Conservation (phyloP, 2,329 filamentous ascomycete genomes). For the Eutypella sp. region DNA sequence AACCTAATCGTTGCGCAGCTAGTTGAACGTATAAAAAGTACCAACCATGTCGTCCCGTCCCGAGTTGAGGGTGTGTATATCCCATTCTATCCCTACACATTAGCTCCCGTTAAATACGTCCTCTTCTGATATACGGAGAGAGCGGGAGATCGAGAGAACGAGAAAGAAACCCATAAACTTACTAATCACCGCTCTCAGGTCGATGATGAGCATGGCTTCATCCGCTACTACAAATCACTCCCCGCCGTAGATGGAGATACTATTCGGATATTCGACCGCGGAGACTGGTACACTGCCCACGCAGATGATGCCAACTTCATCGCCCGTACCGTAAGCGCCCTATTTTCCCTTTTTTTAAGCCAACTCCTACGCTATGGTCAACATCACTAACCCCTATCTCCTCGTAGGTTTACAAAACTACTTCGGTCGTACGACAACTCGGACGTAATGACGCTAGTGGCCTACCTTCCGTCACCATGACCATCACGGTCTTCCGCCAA, state of each 20-base stretch:
- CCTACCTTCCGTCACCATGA: constrained; percentile 91
- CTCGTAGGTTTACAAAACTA: constrained; percentile 86
- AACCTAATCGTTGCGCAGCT: too few species aligned
- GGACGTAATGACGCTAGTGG: constrained; percentile 79
- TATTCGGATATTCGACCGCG: constrained; percentile 86
- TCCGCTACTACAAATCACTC: constrained; percentile 90
- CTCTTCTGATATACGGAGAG: too few species aligned
- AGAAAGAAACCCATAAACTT: too few species aligned
- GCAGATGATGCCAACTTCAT: constrained; percentile 81
- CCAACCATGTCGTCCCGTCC: constrained; percentile 47
- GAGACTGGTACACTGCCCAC: constrained; percentile 95
- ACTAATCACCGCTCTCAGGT: too few species aligned
- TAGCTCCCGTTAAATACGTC: too few species aligned
- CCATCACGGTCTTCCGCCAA: constrained; percentile 88
- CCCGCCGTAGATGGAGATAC: constrained; percentile 66
- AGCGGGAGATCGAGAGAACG: too few species aligned
- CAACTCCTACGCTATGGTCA: neutral
- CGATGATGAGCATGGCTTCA: constrained; percentile 95
- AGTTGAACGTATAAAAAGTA: neutral
- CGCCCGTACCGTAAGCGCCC: constrained; percentile 59
- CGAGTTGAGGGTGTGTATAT: constrained; percentile 41
- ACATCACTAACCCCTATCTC: neutral
- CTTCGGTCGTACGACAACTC: constrained; percentile 86
- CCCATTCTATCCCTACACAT: too few species aligned
- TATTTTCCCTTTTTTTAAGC: neutral